Evolutionary conservation across 1,139 yeast genomes (phyloP).

Genomic region (Geotrichum histeridarum): DNA sequence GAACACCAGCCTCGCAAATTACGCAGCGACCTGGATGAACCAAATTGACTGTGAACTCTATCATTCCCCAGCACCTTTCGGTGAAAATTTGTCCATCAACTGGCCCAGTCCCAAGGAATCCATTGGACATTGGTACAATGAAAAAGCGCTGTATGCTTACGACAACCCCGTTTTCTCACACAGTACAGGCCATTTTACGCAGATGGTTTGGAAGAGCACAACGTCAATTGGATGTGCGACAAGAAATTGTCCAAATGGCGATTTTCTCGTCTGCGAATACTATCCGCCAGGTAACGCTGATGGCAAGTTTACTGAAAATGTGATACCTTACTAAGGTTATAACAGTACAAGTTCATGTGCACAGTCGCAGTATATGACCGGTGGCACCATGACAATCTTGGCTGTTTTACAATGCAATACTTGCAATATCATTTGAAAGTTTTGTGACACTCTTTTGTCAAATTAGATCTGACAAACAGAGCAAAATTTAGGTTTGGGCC

Average conservation of each 20-base stretch:
- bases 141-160: slow-evolving; percentile 52
- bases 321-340: slow-evolving; percentile 25
- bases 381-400: too few relatives aligned
- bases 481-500: too few relatives aligned
- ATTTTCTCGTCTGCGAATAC: slow-evolving; percentile 41
- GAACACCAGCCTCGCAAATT: slow-evolving; percentile 58
- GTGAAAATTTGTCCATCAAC: slow-evolving; percentile 87
- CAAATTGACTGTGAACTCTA: slow-evolving; percentile 64
- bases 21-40: slow-evolving; percentile 61
- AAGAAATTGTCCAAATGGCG: slow-evolving; percentile 35
- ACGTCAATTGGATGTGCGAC: slow-evolving; percentile 71
- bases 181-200: slow-evolving; percentile 72
- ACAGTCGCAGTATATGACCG: too few relatives aligned
- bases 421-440: too few relatives aligned
- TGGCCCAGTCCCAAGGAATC: slow-evolving; percentile 52
- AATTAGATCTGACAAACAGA: too few relatives aligned
- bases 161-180: slow-evolving; percentile 41
- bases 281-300: slow-evolving; percentile 39
- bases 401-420: too few relatives aligned
- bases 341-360: too few relatives aligned
- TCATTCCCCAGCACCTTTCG: slow-evolving; percentile 77
- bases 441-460: too few relatives aligned
- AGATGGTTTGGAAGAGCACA: slow-evolving; percentile 73
- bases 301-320: slow-evolving; percentile 49
- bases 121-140: slow-evolving; percentile 80